These are phyloP conservation scores for Hyphopichia fennica DNA, from an alignment of 1,139 yeast genomes.

Conservation along the genomic window DNA sequence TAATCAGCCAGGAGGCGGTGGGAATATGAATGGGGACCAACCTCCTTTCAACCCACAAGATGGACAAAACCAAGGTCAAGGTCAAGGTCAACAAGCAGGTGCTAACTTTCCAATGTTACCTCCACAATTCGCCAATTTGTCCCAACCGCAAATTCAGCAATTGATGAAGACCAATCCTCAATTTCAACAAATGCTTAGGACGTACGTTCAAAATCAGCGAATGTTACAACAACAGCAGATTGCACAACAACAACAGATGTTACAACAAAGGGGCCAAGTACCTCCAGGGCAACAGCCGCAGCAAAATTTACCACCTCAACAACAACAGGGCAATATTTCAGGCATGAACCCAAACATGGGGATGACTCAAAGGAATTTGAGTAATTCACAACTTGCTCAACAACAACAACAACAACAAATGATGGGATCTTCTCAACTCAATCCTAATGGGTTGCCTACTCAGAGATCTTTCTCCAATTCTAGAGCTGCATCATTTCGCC, in stretches of 20 bases:
- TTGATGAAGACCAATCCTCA: slow-evolving; percentile 47
- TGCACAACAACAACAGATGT: slow-evolving; percentile 25
- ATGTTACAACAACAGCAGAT: slow-evolving; percentile 33
- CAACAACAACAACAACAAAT: slow-evolving; percentile 9
- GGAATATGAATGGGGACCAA: slow-evolving; percentile 1
- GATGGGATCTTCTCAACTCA: background rate
- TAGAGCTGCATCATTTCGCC: slow-evolving; percentile 2
- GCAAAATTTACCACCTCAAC: slow-evolving; percentile 13
- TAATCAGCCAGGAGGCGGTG: slow-evolving; percentile 8
- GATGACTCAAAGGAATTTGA: slow-evolving; percentile 7
- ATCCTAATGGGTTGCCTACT: slow-evolving; percentile 1
- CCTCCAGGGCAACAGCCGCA: slow-evolving; percentile 15
- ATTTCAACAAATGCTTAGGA: slow-evolving; percentile 40
- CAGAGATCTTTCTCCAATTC: slow-evolving; percentile 3
- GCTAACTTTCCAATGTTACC: slow-evolving; percentile 30
- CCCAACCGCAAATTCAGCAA: slow-evolving; percentile 49
- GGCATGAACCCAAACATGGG: slow-evolving; percentile 6
- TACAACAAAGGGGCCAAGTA: slow-evolving; percentile 2
- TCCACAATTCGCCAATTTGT: slow-evolving; percentile 41
- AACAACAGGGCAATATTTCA: slow-evolving; percentile 6
- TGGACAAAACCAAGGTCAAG: slow-evolving; percentile 10
- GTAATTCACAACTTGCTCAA: background rate
- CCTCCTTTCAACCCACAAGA: slow-evolving; percentile 11
- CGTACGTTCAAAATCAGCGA: slow-evolving; percentile 35
- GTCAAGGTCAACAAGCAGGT: background rate